These are phyloP conservation scores for Zymoseptoria passerinii DNA, from an alignment of 2,329 filamentous ascomycete genomes.

Conservation along the genomic window DNA sequence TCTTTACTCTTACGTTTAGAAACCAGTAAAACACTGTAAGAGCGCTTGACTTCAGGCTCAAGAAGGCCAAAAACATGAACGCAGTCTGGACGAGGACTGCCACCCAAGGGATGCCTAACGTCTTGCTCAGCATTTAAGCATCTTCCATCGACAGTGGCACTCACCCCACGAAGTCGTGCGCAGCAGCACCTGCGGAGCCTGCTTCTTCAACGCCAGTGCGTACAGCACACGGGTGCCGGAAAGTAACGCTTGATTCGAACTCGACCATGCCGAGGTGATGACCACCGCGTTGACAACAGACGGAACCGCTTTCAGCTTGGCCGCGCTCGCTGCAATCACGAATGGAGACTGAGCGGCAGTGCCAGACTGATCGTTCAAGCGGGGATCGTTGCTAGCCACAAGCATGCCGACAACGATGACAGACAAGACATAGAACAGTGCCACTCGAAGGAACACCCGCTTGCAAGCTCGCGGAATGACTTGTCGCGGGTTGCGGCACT, in stretches of 20 bases:
- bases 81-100: constrained; percentile 20
- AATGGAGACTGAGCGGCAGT: constrained; percentile 49
- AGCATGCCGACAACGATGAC: constrained; percentile 27
- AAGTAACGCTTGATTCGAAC: constrained; percentile 48
- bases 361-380: constrained; percentile 26
- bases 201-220: constrained; percentile 52
- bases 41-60: constrained; percentile 35
- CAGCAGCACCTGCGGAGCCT: constrained; percentile 51
- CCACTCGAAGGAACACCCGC: constrained; percentile 17
- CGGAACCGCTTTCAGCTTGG: constrained; percentile 53
- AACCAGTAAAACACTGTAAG: constrained; percentile 60
- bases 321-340: constrained; percentile 55
- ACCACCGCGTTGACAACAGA: constrained; percentile 62
- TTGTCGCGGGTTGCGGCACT: constrained; percentile 20
- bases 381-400: constrained; percentile 22
- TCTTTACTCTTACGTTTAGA: no score
- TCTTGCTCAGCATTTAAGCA: constrained; percentile 36
- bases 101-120: constrained; percentile 20
- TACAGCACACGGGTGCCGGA: constrained; percentile 46
- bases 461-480: constrained; percentile 20
- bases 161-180: constrained; percentile 25
- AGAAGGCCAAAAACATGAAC: constrained; percentile 25
- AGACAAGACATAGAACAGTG: constrained; percentile 29
- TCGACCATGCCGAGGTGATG: constrained; percentile 57
- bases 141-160: background rate